Evolutionary conservation across 371 early-diverging fungal species (phyloP).

Genomic region (Lichtheimia ornata): DNA sequence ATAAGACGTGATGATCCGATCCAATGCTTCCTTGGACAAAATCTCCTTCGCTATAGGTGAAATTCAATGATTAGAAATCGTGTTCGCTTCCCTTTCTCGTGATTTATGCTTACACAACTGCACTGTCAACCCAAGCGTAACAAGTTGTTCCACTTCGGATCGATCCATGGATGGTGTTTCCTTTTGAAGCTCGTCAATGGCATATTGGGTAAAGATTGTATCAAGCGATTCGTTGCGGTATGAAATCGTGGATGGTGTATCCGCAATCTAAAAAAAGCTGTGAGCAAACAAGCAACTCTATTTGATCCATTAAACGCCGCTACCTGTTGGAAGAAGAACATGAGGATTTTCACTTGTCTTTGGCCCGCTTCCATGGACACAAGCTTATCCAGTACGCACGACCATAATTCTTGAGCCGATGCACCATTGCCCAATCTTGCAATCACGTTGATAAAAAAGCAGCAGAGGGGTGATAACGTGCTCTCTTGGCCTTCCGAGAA

Average conservation of each 20-base stretch:
- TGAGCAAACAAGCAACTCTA: not conserved
- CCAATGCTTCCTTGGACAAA: not conserved
- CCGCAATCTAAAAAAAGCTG: not conserved
- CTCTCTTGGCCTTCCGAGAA: conserved; percentile 18
- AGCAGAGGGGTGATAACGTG: conserved; percentile 11
- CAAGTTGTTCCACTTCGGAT: conserved; percentile 4
- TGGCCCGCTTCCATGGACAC: not conserved
- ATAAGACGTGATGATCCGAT: not conserved
- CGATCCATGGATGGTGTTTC: not conserved
- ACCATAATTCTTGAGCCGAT: conserved; percentile 22
- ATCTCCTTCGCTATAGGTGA: not conserved
- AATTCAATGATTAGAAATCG: too few species aligned
- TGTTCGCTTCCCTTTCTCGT: not conserved
- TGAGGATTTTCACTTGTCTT: conserved; percentile 7
- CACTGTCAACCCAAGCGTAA: not conserved
- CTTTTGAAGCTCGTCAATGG: not conserved
- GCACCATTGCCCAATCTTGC: conserved; percentile 5
- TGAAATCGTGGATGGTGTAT: not conserved
- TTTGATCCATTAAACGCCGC: not conserved
- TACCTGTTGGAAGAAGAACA: conserved; percentile 16
- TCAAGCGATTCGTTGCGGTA: conserved; percentile 3
- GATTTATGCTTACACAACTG: conserved; percentile 5
- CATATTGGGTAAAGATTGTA: conserved; percentile 4
- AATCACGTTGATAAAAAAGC: conserved; percentile 19
- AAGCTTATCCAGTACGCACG: conserved; percentile 12